Conservation (phyloP, 768 basidiomycete genomes). For the Hortiboletus campestris region DNA sequence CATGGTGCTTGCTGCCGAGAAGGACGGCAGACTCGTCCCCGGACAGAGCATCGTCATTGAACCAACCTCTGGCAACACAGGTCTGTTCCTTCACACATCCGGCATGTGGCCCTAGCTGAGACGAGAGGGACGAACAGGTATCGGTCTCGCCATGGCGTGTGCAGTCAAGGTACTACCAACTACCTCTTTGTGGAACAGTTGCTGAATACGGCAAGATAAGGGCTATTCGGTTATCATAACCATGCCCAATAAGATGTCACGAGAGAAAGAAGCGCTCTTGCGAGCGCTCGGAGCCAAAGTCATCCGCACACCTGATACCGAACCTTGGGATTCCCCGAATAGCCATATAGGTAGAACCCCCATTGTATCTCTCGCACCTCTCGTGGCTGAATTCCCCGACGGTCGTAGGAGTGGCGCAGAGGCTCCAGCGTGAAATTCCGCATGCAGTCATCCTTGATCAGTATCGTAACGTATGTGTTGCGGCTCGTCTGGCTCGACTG, state of each 20-base stretch:
- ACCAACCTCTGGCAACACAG: slow-evolving; percentile 95
- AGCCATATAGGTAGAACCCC: slow-evolving; percentile 84
- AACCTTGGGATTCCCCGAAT: slow-evolving; percentile 84
- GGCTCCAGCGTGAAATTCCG: slow-evolving; percentile 74
- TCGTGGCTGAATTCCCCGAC: slow-evolving; percentile 89
- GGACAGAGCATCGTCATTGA: slow-evolving; percentile 93
- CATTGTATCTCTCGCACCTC: slow-evolving; percentile 33
- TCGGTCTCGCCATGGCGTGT: slow-evolving; percentile 90
- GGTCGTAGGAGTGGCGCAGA: slow-evolving; percentile 81
- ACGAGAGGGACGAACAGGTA: slow-evolving; percentile 47
- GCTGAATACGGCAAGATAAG: slow-evolving; percentile 82
- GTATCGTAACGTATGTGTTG: slow-evolving; percentile 64
- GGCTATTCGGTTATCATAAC: slow-evolving; percentile 90
- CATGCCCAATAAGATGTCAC: slow-evolving; percentile 93
- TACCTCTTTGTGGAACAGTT: slow-evolving; percentile 27
- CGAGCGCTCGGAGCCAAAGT: slow-evolving; percentile 93
- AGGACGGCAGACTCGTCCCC: slow-evolving; percentile 77
- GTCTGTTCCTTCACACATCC: slow-evolving; percentile 39
- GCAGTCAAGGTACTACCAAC: slow-evolving; percentile 76
- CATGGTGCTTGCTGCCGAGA: slow-evolving; percentile 95
- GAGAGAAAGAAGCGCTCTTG: slow-evolving; percentile 91
- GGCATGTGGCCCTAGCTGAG: background rate
- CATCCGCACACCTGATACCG: slow-evolving; percentile 88
- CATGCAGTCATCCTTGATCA: slow-evolving; percentile 91
- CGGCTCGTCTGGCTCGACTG: background rate